Percentiles rank a stretch among this genome's conserved stretches.
These are phyloP conservation scores for Phalaenopsis aphrodite DNA, from an alignment of 106 monocot genomes.

Conservation along the genomic window DNA sequence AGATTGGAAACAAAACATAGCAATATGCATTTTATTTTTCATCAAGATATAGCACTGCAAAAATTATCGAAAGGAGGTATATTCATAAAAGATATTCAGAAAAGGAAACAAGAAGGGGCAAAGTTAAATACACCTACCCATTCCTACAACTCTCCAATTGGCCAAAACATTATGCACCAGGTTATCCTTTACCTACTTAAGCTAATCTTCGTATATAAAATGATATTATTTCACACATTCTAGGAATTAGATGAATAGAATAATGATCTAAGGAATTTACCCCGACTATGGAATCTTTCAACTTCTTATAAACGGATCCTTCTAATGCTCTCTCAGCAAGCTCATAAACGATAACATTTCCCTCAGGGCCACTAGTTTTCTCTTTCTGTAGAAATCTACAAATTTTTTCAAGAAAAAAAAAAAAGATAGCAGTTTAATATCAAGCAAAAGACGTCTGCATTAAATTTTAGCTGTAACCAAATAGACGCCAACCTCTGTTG, in stretches of 20 bases:
- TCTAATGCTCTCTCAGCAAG: conserved; percentile 90
- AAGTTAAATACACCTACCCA: too few species aligned
- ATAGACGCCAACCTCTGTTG: conserved; percentile 68
- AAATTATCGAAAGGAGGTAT: too few species aligned
- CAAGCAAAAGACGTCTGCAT: background rate
- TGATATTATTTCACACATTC: background rate
- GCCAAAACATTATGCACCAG: too few species aligned
- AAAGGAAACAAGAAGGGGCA: too few species aligned
- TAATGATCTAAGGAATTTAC: conserved; percentile 19
- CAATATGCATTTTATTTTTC: too few species aligned
- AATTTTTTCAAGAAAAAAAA: background rate
- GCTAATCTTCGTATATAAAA: too few species aligned
- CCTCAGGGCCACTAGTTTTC: conserved; percentile 64
- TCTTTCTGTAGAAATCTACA: conserved; percentile 81
- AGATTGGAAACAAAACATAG: too few species aligned
- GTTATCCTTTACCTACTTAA: too few species aligned
- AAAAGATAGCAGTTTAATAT: background rate
- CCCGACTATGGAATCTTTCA: conserved; percentile 61
- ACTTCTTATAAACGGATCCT: conserved; percentile 37
- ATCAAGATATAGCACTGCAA: too few species aligned
- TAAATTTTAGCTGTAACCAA: background rate
- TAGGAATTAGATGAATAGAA: background rate
- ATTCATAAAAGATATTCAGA: too few species aligned
- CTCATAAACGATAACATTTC: conserved; percentile 70
- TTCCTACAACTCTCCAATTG: too few species aligned